Evolutionary conservation across 371 early-diverging fungal species (phyloP).

Genomic region (Actinomortierella wolfii): DNA sequence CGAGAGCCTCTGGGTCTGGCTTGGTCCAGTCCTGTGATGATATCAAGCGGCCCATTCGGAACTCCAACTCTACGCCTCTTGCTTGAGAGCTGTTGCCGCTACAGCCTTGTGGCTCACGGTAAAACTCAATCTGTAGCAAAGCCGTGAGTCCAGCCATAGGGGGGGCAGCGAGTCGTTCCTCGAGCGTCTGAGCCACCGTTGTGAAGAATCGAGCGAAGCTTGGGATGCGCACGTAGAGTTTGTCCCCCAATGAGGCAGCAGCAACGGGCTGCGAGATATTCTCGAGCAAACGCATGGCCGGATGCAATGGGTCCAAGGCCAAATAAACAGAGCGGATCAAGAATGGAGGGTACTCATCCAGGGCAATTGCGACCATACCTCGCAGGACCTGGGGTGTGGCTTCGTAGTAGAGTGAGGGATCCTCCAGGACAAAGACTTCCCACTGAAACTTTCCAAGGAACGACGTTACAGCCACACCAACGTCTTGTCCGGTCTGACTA

Average conservation of each 20-base stretch:
- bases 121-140: constrained; percentile 12
- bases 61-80: too few relatives aligned
- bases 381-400: constrained; percentile 5
- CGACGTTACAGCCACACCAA: constrained; percentile 19
- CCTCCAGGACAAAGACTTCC: constrained; percentile 20
- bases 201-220: constrained; percentile 15
- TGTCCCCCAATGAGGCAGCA: constrained; percentile 1
- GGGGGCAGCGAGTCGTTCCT: constrained; percentile 15
- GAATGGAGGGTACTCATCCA: too few relatives aligned
- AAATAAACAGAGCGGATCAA: too few relatives aligned
- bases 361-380: constrained; percentile 7
- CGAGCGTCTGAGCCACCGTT: constrained; percentile 16
- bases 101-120: constrained; percentile 13
- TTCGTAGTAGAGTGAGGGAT: constrained; percentile 1
- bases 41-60: too few relatives aligned
- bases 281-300: constrained; percentile 6
- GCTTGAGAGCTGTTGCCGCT: too few relatives aligned
- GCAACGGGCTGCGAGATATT: background rate
- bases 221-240: constrained; percentile 13
- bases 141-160: constrained; percentile 2
- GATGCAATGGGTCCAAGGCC: background rate
- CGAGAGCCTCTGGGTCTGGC: constrained; percentile 9
- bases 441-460: constrained; percentile 4
- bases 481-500: constrained; percentile 2
- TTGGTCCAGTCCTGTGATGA: constrained; percentile 27